phyloP scores from a whole-genome alignment of 305 asterid species.

The Solanum hybrid region DNA sequence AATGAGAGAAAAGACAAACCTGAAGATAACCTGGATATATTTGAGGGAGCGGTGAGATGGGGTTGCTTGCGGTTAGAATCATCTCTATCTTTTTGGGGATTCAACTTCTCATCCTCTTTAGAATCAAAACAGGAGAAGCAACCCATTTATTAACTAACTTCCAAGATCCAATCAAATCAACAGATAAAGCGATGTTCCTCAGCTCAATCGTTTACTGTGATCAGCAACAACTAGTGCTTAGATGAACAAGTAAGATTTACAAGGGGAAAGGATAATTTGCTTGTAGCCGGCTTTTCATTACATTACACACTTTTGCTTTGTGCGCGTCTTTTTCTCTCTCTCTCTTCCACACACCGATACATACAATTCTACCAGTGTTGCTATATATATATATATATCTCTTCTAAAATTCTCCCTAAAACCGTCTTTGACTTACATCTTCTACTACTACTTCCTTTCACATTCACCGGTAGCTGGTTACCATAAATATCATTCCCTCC shows the following conservation, averaged over 20 bases:
- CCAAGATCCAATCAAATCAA: conserved; percentile 30
- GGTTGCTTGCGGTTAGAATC: conserved; percentile 28
- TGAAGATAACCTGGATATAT: conserved; percentile 68
- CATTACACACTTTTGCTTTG: conserved; percentile 21
- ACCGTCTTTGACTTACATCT: background rate
- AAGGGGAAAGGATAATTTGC: conserved; percentile 8
- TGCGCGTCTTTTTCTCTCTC: background rate
- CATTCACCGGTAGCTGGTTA: background rate
- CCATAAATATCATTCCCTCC: background rate
- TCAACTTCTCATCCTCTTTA: conserved; percentile 63
- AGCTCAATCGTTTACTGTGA: background rate
- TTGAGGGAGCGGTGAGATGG: conserved; percentile 43
- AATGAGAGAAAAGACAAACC: conserved; percentile 25
- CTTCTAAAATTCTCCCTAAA: background rate
- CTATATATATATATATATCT: background rate
- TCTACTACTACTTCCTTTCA: background rate
- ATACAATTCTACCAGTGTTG: background rate
- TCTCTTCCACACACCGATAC: background rate
- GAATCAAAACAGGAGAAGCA: conserved; percentile 95
- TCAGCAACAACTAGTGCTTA: background rate
- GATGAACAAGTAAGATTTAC: background rate
- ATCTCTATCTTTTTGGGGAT: conserved; percentile 44
- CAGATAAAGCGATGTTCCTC: conserved; percentile 23
- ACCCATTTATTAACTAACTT: conserved; percentile 46
- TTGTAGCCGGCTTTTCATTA: conserved; percentile 61